These are phyloP conservation scores for Carex kokanica DNA, from an alignment of 176 grass and related monocot genomes.

Conservation along the genomic window DNA sequence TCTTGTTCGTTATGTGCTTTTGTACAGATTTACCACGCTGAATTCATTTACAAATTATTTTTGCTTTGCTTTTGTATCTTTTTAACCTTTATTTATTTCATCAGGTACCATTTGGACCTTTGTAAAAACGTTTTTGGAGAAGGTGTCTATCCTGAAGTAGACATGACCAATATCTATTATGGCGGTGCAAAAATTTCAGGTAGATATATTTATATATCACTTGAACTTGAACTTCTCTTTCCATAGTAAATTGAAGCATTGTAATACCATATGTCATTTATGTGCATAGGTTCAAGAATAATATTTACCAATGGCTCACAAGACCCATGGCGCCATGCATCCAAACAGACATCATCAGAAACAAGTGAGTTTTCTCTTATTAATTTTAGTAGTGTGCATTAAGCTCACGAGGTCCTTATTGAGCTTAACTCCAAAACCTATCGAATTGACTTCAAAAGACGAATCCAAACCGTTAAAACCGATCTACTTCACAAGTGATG, in stretches of 20 bases:
- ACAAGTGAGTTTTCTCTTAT: conserved; percentile 48
- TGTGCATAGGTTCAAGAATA: conserved; percentile 64
- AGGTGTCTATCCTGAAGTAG: conserved; percentile 82
- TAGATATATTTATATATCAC: conserved; percentile 25
- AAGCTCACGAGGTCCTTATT: no score
- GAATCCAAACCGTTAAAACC: no score
- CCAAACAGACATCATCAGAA: conserved; percentile 78
- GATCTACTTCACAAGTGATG: no score
- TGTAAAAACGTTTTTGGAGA: conserved; percentile 88
- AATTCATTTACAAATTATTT: not conserved
- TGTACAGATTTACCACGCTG: not conserved
- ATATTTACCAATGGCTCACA: conserved; percentile 91
- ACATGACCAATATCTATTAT: conserved; percentile 91
- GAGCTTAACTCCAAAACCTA: no score
- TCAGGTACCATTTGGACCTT: conserved; percentile 91
- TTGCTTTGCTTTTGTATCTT: not conserved
- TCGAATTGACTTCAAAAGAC: no score
- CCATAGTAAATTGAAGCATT: not conserved
- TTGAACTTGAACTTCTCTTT: conserved; percentile 1
- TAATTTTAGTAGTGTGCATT: no score
- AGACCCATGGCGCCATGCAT: conserved; percentile 96
- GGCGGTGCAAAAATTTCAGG: conserved; percentile 77
- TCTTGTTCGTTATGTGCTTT: not conserved
- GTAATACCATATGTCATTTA: conserved; percentile 11
- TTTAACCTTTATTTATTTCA: not conserved